These are phyloP conservation scores for Nannochloropsis salina DNA, from an alignment of 108 stramenopile species.

Conservation along the genomic window DNA sequence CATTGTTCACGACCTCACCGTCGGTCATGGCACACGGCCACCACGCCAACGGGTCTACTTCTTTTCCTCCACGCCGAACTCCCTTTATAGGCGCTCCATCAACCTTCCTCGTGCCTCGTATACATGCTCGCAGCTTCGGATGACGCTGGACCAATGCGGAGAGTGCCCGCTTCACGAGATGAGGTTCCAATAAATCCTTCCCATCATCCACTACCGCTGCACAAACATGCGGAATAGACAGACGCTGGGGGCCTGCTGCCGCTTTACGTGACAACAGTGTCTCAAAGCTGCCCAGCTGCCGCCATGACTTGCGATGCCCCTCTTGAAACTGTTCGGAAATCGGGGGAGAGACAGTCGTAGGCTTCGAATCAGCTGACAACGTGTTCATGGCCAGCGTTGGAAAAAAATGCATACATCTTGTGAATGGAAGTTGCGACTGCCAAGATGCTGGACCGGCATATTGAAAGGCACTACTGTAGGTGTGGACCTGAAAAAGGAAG, in stretches of 20 bases:
- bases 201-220: background rate
- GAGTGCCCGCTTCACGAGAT: background rate
- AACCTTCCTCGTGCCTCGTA: constrained; percentile 30
- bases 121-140: constrained; percentile 48
- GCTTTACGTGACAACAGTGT: background rate
- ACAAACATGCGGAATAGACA: background rate
- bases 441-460: no score
- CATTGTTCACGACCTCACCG: constrained; percentile 36
- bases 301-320: background rate
- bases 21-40: background rate
- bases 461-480: no score
- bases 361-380: no score
- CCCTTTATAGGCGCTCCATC: constrained; percentile 15
- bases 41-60: constrained; percentile 40
- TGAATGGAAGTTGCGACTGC: no score
- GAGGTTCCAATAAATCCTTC: background rate
- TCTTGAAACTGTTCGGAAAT: no score
- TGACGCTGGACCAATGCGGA: constrained; percentile 26
- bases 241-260: background rate
- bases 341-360: no score
- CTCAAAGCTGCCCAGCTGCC: background rate
- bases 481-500: no score
- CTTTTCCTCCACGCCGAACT: constrained; percentile 21
- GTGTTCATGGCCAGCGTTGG: no score
- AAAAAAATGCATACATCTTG: no score